A percentile compares a stretch with the other conserved stretches of the same genome.
Evolutionary conservation across 23 red algal genomes (phyloP).

Genomic region (Gracilaria gracilis): DNA sequence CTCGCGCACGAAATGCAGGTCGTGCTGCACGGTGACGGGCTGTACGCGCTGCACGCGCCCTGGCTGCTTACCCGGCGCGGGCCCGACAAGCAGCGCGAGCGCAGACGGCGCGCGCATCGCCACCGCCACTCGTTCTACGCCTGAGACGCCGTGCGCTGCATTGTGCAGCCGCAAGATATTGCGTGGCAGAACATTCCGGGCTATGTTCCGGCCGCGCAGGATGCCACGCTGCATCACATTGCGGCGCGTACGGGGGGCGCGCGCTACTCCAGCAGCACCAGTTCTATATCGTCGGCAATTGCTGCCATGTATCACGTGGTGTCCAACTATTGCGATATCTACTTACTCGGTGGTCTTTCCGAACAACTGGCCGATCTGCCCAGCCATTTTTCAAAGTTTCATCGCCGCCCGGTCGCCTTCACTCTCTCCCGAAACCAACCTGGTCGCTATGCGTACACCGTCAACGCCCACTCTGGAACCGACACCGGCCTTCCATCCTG

Average conservation of each 20-base stretch:
- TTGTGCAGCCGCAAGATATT: constrained; percentile 71
- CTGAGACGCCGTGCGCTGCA: constrained; percentile 27
- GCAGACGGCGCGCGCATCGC: not conserved
- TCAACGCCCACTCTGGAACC: too few relatives aligned
- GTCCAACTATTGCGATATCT: constrained; percentile 76
- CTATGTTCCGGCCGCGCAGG: constrained; percentile 77
- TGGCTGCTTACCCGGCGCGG: not conserved
- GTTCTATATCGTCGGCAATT: constrained; percentile 79
- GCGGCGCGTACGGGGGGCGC: constrained; percentile 32
- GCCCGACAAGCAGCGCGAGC: too few relatives aligned
- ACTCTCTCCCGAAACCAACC: constrained; percentile 33
- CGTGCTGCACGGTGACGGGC: constrained; percentile 68
- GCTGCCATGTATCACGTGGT: constrained; percentile 80
- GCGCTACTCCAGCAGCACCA: constrained; percentile 69
- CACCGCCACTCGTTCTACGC: constrained; percentile 24
- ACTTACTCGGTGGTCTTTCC: constrained; percentile 74
- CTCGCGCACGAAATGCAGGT: constrained; percentile 78
- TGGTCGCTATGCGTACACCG: too few relatives aligned
- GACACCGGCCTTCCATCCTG: constrained; percentile 59
- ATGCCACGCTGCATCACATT: constrained; percentile 67
- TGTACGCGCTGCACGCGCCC: constrained; percentile 68
- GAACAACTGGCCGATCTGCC: constrained; percentile 58
- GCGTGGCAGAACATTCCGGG: constrained; percentile 77
- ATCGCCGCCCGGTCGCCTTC: constrained; percentile 73
- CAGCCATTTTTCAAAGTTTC: constrained; percentile 66